Evolutionary conservation across 1,284 basidiomycete species (phyloP).

Genomic region (Anthracocystis walkeri): DNA sequence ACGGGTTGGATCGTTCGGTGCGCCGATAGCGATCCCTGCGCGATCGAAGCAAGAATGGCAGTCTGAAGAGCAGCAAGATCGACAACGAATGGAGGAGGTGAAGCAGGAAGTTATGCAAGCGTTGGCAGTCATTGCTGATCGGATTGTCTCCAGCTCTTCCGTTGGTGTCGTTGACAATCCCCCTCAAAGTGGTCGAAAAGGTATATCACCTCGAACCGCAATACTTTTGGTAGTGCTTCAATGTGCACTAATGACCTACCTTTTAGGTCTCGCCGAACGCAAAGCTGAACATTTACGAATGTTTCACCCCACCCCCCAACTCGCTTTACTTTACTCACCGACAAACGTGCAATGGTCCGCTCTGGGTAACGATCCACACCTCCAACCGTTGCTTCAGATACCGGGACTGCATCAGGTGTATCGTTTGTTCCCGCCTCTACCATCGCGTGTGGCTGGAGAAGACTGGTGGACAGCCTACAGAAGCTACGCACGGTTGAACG

Average conservation of each 20-base stretch:
- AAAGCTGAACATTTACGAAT: slow-evolving; percentile 34
- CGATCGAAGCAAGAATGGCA: no score
- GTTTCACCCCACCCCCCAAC: slow-evolving; percentile 3
- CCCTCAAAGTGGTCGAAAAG: not conserved
- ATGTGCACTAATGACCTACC: slow-evolving; percentile 21
- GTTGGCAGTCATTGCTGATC: slow-evolving; percentile 23
- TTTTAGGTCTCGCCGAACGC: slow-evolving; percentile 20
- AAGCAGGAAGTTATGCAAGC: slow-evolving; percentile 24
- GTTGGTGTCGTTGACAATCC: no score
- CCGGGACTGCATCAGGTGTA: slow-evolving; percentile 17
- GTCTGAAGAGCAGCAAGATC: not conserved
- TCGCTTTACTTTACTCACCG: not conserved
- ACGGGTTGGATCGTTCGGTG: not conserved
- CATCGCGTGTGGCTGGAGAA: not conserved
- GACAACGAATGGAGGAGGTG: slow-evolving; percentile 12
- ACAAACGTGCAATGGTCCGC: slow-evolving; percentile 24
- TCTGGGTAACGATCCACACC: slow-evolving; percentile 7
- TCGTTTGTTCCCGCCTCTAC: slow-evolving; percentile 13
- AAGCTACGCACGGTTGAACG: slow-evolving; percentile 20
- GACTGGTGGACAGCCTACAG: not conserved
- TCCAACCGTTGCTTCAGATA: slow-evolving; percentile 23
- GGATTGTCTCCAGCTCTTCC: slow-evolving; percentile 5
- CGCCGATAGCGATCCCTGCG: no score
- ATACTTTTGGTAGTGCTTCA: slow-evolving; percentile 12
- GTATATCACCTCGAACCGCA: not conserved